Percentiles rank a stretch among this genome's conserved stretches.
These are phyloP conservation scores for Solanum clarkiae DNA, from an alignment of 257 asterid species.

Conservation along the genomic window DNA sequence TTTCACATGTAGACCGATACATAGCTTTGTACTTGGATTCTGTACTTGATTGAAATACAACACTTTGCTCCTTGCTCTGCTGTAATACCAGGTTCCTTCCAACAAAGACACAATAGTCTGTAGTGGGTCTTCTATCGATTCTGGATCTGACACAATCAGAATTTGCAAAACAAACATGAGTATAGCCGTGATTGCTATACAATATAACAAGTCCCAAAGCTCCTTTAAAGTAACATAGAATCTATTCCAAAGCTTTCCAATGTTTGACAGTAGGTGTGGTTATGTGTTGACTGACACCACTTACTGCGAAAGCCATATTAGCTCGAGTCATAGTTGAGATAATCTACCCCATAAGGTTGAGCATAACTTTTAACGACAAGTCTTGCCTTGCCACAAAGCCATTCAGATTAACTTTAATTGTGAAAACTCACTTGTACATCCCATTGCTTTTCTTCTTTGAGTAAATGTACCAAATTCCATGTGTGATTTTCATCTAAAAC, in stretches of 20 bases:
- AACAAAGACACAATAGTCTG: neutral
- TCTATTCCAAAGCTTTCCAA: neutral
- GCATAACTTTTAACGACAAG: neutral
- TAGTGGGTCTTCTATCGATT: neutral
- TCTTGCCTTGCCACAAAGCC: neutral
- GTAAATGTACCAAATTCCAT: neutral
- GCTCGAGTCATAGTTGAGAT: neutral
- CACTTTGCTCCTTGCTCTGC: neutral
- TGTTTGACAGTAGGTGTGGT: neutral
- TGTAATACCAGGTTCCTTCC: neutral
- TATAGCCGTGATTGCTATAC: neutral
- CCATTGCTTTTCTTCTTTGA: neutral
- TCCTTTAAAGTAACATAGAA: neutral
- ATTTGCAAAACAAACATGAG: neutral
- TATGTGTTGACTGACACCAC: neutral
- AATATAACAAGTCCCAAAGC: neutral
- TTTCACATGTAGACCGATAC: neutral
- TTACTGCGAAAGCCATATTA: neutral
- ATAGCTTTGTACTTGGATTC: neutral
- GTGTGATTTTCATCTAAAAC: neutral
- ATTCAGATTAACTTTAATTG: neutral
- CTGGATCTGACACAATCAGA: neutral
- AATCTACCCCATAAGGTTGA: neutral
- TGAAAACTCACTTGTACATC: neutral
- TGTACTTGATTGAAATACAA: neutral